These are phyloP conservation scores for Centaurea solstitialis DNA, from an alignment of 129 eudicot species.

Conservation along the genomic window DNA sequence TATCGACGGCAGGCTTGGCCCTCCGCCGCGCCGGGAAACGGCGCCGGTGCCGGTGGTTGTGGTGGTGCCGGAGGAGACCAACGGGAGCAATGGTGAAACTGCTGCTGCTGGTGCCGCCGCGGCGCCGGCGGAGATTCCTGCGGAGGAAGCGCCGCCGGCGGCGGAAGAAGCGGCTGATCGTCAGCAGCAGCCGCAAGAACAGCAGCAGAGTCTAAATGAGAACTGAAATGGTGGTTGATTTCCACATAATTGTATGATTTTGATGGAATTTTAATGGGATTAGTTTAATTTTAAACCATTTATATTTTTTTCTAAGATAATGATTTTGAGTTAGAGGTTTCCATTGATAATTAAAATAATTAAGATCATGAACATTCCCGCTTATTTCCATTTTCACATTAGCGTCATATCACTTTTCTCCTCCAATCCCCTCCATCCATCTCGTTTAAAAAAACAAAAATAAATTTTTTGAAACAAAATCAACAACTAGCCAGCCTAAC, in stretches of 20 bases:
- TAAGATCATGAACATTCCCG: too few species aligned
- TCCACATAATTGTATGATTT: slow-evolving; percentile 22
- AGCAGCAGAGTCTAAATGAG: slow-evolving; percentile 22
- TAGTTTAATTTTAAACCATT: background rate
- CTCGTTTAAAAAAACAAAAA: too few species aligned
- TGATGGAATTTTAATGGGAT: slow-evolving; percentile 12
- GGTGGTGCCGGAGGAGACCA: slow-evolving; percentile 35
- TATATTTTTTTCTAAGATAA: background rate
- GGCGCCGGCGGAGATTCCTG: background rate
- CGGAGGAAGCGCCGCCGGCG: slow-evolving; percentile 10
- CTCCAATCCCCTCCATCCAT: too few species aligned
- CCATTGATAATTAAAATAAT: too few species aligned
- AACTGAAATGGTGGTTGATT: slow-evolving; percentile 11
- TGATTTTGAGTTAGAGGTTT: background rate
- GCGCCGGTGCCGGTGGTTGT: slow-evolving; percentile 11
- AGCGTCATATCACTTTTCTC: too few species aligned
- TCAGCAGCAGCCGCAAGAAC: slow-evolving; percentile 20
- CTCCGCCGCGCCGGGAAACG: slow-evolving; percentile 39
- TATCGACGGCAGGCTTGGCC: slow-evolving; percentile 62
- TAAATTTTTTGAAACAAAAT: too few species aligned
- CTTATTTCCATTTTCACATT: too few species aligned
- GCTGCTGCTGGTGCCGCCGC: slow-evolving; percentile 4
- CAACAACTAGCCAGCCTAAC: too few species aligned
- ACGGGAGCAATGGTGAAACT: slow-evolving; percentile 18
- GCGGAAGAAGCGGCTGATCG: slow-evolving; percentile 14